phyloP scores from a whole-genome alignment of 2,329 filamentous ascomycete species.

The Paecilomyces sp. region DNA sequence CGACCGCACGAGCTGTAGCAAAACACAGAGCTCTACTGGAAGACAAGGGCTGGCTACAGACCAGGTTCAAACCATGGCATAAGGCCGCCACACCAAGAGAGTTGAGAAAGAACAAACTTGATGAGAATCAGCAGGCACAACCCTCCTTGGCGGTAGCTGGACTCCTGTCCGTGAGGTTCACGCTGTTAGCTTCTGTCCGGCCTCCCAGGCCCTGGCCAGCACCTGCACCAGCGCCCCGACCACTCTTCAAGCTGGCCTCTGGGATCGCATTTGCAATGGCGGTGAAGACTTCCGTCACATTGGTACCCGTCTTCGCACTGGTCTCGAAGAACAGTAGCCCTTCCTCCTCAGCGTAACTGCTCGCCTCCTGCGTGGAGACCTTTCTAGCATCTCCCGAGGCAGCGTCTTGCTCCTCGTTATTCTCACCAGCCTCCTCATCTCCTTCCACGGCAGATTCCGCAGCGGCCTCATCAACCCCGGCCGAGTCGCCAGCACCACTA shows the following conservation, averaged over 20 bases:
- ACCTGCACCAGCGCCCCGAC: conserved; percentile 61
- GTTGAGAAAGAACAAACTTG: neutral
- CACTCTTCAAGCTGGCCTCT: conserved; percentile 89
- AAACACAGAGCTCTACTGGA: neutral
- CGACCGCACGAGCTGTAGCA: neutral
- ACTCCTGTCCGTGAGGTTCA: conserved; percentile 70
- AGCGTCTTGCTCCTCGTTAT: conserved; percentile 50
- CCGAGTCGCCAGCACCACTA: conserved; percentile 37
- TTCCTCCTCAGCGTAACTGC: conserved; percentile 91
- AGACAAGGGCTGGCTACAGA: neutral
- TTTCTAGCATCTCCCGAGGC: conserved; percentile 72
- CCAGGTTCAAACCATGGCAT: neutral
- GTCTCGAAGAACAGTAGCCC: conserved; percentile 94
- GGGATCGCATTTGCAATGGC: conserved; percentile 98
- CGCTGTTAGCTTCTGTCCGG: conserved; percentile 52
- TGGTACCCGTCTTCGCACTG: conserved; percentile 90
- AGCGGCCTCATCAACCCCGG: conserved; percentile 33
- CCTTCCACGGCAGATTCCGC: conserved; percentile 18
- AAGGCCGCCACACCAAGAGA: neutral
- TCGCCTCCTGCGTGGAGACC: conserved; percentile 83
- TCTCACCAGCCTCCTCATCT: conserved; percentile 41
- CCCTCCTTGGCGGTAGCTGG: conserved; percentile 77
- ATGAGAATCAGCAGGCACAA: conserved; percentile 66
- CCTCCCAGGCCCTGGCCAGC: conserved; percentile 54
- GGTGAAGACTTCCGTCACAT: conserved; percentile 93